Conservation (phyloP, 2,329 filamentous ascomycete genomes). For the Colletotrichum siamense region DNA sequence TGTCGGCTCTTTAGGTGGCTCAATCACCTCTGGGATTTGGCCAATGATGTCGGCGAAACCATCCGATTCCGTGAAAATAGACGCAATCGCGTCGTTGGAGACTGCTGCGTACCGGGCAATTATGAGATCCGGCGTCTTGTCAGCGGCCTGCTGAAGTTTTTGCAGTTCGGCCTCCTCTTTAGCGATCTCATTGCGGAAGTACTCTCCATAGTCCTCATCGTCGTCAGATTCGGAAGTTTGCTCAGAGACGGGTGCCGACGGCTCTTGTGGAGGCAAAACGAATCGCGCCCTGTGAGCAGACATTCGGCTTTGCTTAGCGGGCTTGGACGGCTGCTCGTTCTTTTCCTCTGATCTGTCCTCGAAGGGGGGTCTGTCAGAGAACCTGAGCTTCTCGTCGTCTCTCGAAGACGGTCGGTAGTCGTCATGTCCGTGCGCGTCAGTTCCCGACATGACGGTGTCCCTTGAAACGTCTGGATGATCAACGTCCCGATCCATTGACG, state of each 20-base stretch:
- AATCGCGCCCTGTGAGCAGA: conserved; percentile 39
- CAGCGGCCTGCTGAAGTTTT: conserved; percentile 45
- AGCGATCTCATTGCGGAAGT: conserved; percentile 58
- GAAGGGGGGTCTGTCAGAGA: background rate
- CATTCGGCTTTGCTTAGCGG: conserved; percentile 30
- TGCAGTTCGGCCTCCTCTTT: conserved; percentile 56
- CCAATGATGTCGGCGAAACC: conserved; percentile 49
- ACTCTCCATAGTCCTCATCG: conserved; percentile 64
- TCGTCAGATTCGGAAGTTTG: conserved; percentile 59
- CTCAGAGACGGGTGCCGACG: conserved; percentile 34
- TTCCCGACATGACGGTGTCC: conserved; percentile 15
- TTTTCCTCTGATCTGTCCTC: conserved; percentile 22
- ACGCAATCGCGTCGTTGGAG: conserved; percentile 54
- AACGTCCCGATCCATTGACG: conserved; percentile 19
- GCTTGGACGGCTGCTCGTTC: conserved; percentile 2
- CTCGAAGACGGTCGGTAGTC: background rate
- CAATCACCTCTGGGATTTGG: conserved; percentile 36
- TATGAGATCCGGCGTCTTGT: conserved; percentile 44
- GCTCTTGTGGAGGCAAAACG: conserved; percentile 43
- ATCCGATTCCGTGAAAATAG: conserved; percentile 51
- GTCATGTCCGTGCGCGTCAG: background rate
- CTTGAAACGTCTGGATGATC: conserved; percentile 1
- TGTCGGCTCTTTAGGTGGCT: conserved; percentile 16
- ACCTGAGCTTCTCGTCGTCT: background rate
- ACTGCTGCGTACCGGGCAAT: conserved; percentile 52